Evolutionary conservation across 805 yeast species (phyloP).

Genomic region (Lachancea meyersii): DNA sequence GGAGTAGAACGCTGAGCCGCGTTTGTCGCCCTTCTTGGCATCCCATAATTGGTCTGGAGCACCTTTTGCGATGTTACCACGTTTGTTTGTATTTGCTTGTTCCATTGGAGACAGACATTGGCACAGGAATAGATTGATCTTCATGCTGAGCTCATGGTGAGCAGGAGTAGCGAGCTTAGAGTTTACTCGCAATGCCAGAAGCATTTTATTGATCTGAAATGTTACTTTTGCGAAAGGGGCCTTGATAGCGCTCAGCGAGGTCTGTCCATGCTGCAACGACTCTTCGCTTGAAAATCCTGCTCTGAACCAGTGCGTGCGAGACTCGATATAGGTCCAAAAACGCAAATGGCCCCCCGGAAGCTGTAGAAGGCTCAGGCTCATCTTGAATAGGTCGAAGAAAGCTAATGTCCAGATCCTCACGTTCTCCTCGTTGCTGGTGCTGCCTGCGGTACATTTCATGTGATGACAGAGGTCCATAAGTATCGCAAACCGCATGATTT

Average conservation of each 20-base stretch:
- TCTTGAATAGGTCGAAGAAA: constrained; percentile 23
- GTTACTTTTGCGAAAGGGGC: constrained; percentile 26
- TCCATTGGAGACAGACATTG: constrained; percentile 8
- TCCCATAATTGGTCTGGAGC: constrained; percentile 9
- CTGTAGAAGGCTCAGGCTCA: constrained; percentile 16
- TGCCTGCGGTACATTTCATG: constrained; percentile 11
- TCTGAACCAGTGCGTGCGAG: constrained; percentile 29
- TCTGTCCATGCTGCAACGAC: constrained; percentile 16
- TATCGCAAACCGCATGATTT: constrained; percentile 12
- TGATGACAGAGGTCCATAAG: constrained; percentile 24
- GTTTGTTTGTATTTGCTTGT: constrained; percentile 9
- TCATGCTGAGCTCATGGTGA: constrained; percentile 17
- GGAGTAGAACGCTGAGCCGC: constrained; percentile 2
- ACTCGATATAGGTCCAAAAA: constrained; percentile 30
- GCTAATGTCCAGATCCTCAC: constrained; percentile 17
- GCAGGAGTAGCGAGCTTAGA: constrained; percentile 22
- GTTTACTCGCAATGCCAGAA: constrained; percentile 18
- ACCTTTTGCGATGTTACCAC: constrained; percentile 5
- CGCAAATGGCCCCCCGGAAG: constrained; percentile 22
- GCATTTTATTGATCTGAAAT: constrained; percentile 28
- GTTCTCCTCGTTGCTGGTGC: constrained; percentile 11
- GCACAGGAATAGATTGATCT: constrained; percentile 5
- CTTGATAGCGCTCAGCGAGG: constrained; percentile 28
- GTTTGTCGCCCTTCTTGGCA: not conserved
- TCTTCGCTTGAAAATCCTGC: constrained; percentile 11